Evolutionary conservation across 176 grass and related monocot species (phyloP), one percentile per base, ranked within the genome.

Genomic region (Ampelocalamus luodianensis): DNA sequence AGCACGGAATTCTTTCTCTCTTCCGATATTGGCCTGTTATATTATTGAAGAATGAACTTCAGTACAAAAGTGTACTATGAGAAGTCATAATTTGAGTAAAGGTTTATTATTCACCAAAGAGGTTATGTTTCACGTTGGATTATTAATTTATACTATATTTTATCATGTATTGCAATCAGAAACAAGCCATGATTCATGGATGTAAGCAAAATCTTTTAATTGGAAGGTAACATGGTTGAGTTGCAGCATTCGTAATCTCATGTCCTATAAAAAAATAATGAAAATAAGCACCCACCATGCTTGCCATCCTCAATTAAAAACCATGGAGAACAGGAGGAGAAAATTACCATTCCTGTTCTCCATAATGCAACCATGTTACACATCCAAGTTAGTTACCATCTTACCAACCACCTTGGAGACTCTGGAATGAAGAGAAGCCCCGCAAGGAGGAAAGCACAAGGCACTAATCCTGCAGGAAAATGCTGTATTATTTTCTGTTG

Each of bases 391-490:
- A 68, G 68, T 79, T 84, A 74, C 24, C 0, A 26, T 49, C 78
- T 79, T 90, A 92, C 93, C 91, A 95, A 86, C 88, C 93, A 95
- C 76, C 93, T 93, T 82, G 93, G 93, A 87, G 93, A 95, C 22
- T 95, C 90, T 53, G 93, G 93, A 89, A 95, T 87, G 62, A 89
- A 89, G 42, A 89, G 37, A 79, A 95, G 88, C 36, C 93, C 93
- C 58, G 74, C 20, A 58, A 95, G 75, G 66, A 95, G 90, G 82
- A 84, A 42, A 64, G 42, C 67, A 81, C 90, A 93, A 89, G 93
- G 93, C 65, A 91, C 6, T 64, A 93, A 72, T 85, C 93, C 93
- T 95, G 86, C 75, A 89, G 62, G 56, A 73, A 71, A 68, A 59
- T 49, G 17, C 16, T 7, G 55, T 5, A 36, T 82, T 87, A 80